Evolutionary conservation across 805 yeast species (phyloP), one percentile per base, ranked within the genome.

Genomic region (Myxozyma sirexii): DNA sequence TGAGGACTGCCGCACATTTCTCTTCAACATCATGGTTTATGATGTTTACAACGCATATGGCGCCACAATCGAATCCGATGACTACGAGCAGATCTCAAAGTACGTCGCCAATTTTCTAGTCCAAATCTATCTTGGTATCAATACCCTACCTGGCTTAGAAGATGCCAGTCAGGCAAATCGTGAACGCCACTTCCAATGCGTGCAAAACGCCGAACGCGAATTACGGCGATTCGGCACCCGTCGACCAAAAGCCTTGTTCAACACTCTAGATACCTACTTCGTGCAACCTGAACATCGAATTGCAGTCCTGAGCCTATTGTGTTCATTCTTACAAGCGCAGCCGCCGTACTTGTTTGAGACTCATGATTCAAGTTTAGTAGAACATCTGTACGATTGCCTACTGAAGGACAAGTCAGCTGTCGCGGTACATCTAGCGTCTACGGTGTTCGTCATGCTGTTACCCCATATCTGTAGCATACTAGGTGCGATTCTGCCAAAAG

Each of bases 161-260:
- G 53, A 64, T 10, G 60, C 54, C 23, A 29, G 29, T n/a, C 38
- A 19, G 4, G 38, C 19, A 2, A 33, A 26, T 15, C 54, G 54
- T 23, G 90, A 85, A 67, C 71, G 86, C 15, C 65, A 73, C 15
- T 70, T 88, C 33, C 82, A 80, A 60, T 74, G 81, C 7, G 74
- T 75, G 43, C 70, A 70, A 55, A 84, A 83, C 66, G 76, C 82
- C 52, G 70, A 75, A 12, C 59, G 59, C 0, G 53, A 83, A 19
- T 68, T 84, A 12, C 65, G 70, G 1, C 75, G 74, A n/a, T 81
- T 75, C 71, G 84, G 81, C 1, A 65, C 71, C n/a, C 69, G 69
- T 31, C 67, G 76, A 39, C 74, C 82, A 0, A 65, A 60, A 42
- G 66, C 62, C 0, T 79, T 79, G 57, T 77, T 80, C 63, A 61